Evolutionary conservation across 2,329 filamentous ascomycete species (phyloP).

Genomic region (Xylaria sp.): DNA sequence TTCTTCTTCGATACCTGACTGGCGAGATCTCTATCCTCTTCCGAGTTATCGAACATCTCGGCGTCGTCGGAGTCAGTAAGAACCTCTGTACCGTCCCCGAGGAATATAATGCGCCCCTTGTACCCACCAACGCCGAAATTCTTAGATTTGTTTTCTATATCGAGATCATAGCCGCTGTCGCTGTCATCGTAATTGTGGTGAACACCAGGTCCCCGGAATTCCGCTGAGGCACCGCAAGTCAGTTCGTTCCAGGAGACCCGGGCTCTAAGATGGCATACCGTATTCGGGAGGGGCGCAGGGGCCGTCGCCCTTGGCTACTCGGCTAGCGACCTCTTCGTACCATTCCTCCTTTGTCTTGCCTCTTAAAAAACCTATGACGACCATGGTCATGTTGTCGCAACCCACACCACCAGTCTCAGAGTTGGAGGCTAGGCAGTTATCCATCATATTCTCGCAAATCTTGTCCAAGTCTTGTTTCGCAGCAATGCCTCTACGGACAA

Average conservation of each 20-base stretch:
- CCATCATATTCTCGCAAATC: slow-evolving; percentile 99
- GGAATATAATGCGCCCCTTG: slow-evolving; percentile 87
- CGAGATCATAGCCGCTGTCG: slow-evolving; percentile 77
- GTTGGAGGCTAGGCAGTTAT: slow-evolving; percentile 97
- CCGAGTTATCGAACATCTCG: slow-evolving; percentile 88
- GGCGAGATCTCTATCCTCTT: slow-evolving; percentile 84
- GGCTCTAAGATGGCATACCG: slow-evolving; percentile 71
- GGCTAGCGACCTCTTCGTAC: slow-evolving; percentile 94
- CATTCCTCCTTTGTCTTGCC: slow-evolving; percentile 96
- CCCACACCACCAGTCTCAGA: slow-evolving; percentile 97
- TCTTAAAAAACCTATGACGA: slow-evolving; percentile 84
- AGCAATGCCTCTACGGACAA: slow-evolving; percentile 93
- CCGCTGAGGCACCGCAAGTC: slow-evolving; percentile 61
- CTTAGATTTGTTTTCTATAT: slow-evolving; percentile 68
- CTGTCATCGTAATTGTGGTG: slow-evolving; percentile 85
- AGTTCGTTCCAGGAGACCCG: slow-evolving; percentile 40
- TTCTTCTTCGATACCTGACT: slow-evolving; percentile 84
- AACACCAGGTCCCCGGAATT: slow-evolving; percentile 82
- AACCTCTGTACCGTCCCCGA: slow-evolving; percentile 94
- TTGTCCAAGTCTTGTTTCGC: slow-evolving; percentile 93
- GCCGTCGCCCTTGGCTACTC: slow-evolving; percentile 95
- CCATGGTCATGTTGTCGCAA: slow-evolving; percentile 99
- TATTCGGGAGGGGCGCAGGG: slow-evolving; percentile 99
- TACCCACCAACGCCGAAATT: slow-evolving; percentile 72
- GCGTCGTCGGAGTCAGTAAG: slow-evolving; percentile 86